These are phyloP conservation scores for Ustilago lituana DNA, from an alignment of 1,284 basidiomycete species.

Conservation along the genomic window DNA sequence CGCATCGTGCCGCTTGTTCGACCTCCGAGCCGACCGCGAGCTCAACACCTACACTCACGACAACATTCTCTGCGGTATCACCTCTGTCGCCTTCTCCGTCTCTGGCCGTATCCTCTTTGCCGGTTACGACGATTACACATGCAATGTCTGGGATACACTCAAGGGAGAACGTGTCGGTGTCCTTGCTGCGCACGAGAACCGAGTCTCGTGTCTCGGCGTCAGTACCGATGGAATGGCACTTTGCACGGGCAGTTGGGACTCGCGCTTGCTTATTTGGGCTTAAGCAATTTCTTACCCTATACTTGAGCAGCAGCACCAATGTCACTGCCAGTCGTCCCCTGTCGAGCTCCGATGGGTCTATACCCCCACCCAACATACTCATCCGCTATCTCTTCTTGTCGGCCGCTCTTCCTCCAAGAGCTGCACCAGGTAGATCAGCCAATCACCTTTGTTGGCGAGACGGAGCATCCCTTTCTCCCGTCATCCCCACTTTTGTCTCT, in stretches of 20 bases:
- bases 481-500: no score
- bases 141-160: conserved; percentile 98
- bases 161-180: conserved; percentile 98
- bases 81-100: conserved; percentile 95
- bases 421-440: neutral
- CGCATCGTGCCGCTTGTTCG: conserved; percentile 95
- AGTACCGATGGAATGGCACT: conserved; percentile 96
- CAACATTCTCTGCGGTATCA: conserved; percentile 98
- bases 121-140: conserved; percentile 99
- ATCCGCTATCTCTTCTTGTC: no score
- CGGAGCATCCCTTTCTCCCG: neutral
- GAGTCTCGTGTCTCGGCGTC: conserved; percentile 94
- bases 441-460: neutral
- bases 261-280: conserved; percentile 75
- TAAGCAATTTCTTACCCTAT: conserved; percentile 5
- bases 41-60: conserved; percentile 96
- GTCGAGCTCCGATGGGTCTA: conserved; percentile 14
- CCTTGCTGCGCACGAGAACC: conserved; percentile 94
- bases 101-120: conserved; percentile 97
- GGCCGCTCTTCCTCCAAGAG: no score
- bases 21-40: conserved; percentile 96
- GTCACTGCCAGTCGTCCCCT: neutral
- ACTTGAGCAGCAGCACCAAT: neutral
- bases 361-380: conserved; percentile 8
- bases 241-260: conserved; percentile 98